A percentile compares a stretch with the other conserved stretches of the same genome.
These are phyloP conservation scores for Cordyceps sp. DNA, from an alignment of 2,329 filamentous ascomycete genomes.

Conservation along the genomic window DNA sequence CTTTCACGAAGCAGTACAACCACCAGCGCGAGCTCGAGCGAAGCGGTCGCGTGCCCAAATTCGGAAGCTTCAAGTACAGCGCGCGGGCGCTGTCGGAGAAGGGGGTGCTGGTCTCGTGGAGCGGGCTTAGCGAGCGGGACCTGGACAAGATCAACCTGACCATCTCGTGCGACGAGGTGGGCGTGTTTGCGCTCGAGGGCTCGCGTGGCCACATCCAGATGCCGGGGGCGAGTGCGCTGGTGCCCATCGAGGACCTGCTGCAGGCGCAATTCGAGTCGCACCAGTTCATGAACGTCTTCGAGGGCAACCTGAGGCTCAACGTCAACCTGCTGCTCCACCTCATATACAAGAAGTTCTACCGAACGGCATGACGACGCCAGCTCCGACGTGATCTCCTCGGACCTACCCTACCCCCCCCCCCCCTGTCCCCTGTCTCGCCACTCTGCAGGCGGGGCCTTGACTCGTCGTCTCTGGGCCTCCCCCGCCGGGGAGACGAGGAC, in stretches of 20 bases:
- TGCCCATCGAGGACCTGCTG: slow-evolving; percentile 83
- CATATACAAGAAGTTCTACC: slow-evolving; percentile 97
- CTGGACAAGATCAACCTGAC: slow-evolving; percentile 91
- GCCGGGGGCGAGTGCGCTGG: slow-evolving; percentile 73
- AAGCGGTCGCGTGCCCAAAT: slow-evolving; percentile 85
- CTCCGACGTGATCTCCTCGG: too few species aligned
- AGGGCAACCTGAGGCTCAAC: slow-evolving; percentile 71
- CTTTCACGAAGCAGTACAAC: slow-evolving; percentile 97
- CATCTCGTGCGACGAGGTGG: slow-evolving; percentile 85
- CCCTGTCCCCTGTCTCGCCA: too few species aligned
- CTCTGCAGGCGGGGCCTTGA: too few species aligned
- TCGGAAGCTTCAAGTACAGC: slow-evolving; percentile 95
- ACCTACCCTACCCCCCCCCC: too few species aligned
- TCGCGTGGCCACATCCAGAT: slow-evolving; percentile 89
- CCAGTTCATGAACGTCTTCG: slow-evolving; percentile 91
- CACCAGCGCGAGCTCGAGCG: slow-evolving; percentile 92
- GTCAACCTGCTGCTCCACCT: slow-evolving; percentile 94
- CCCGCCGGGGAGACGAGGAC: too few species aligned
- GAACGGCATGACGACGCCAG: slow-evolving; percentile 50
- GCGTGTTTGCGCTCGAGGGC: slow-evolving; percentile 84
- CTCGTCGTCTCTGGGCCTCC: too few species aligned
- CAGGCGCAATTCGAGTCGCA: slow-evolving; percentile 96
- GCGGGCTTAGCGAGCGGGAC: slow-evolving; percentile 63
- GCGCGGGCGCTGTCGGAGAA: slow-evolving; percentile 80
- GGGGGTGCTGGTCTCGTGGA: slow-evolving; percentile 86